Evolutionary conservation across 2,329 filamentous ascomycete genomes (phyloP), one percentile per base, ranked within the genome.

Genomic region (Alternaria sp.): DNA sequence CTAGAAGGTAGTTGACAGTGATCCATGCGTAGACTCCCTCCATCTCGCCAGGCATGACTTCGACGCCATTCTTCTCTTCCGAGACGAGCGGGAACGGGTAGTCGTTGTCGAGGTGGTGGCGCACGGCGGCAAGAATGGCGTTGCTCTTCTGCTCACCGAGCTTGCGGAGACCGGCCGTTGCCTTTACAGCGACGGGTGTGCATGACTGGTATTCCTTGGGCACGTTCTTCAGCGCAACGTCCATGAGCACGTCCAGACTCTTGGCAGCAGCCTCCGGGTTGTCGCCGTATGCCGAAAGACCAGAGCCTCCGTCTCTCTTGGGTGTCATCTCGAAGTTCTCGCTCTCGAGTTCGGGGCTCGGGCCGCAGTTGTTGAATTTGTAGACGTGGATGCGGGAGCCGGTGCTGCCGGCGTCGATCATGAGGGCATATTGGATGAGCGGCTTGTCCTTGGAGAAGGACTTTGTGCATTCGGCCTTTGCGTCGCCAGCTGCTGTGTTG

Each of bases 21-120:
- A 99, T 97, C 96, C 96, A 99, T 57, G 96, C 96, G 78, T 97
- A 99, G 28, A 99, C 95, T 78, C 96, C 96, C 83, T 99, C 96
- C 76, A 97, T 92, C 54, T 92, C 93, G 66, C 96, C 96, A 74
- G 97, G 94, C 96, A 99, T 99, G 80, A 99, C 96, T 67, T 93
- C 89, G 26, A 99, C 93, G 60, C 96, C 96, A 59, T 92, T 89
- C 71, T 95, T 90, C 74, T 93, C 92, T 68, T 89, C 87, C 12
- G 92, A 91, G 59, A 99, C 91, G 45, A 99, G 92, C 0, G 96
- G 93, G 87, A 99, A 99, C 12, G 96, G 96, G 76, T 96, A 99
- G 63, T 89, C 87, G 21, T 89, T 93, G 83, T 99, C 96, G 25
- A 99, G 85, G 69, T 94, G 91, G 50, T 83, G 83, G 68, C 96